phyloP scores from a whole-genome alignment of 352 stramenopile genomes.

The Pythium myriotylum region DNA sequence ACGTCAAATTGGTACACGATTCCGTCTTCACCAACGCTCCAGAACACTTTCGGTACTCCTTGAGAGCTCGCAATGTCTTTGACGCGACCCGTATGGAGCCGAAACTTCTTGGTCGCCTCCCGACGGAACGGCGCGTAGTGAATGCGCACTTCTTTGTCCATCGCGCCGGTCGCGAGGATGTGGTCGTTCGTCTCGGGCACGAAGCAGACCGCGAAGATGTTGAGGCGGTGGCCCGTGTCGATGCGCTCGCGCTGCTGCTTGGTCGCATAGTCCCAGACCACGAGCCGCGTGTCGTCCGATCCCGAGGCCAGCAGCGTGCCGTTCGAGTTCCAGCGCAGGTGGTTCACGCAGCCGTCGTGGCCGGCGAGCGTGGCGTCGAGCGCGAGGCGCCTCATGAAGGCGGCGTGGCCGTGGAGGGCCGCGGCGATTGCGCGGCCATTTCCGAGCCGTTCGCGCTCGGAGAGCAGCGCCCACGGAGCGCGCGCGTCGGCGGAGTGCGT shows the following conservation, averaged over 20 bases:
- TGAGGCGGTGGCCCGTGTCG: conserved; percentile 73
- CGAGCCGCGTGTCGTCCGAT: conserved; percentile 81
- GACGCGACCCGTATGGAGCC: conserved; percentile 71
- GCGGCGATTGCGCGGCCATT: conserved; percentile 48
- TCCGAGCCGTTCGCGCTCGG: conserved; percentile 55
- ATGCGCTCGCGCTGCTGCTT: conserved; percentile 58
- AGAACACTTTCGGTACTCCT: conserved; percentile 79
- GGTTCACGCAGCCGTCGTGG: conserved; percentile 85
- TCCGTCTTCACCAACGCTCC: conserved; percentile 85
- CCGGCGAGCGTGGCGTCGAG: conserved; percentile 57
- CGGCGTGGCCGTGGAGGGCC: conserved; percentile 56
- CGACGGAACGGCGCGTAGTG: conserved; percentile 83
- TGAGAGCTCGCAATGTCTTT: conserved; percentile 79
- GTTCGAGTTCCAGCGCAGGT: conserved; percentile 77
- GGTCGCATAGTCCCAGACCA: conserved; percentile 81
- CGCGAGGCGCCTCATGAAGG: conserved; percentile 58
- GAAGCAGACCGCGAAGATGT: conserved; percentile 90
- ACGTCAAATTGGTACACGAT: conserved; percentile 86
- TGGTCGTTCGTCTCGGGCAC: conserved; percentile 80
- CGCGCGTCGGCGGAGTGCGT: conserved; percentile 2
- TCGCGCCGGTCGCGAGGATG: conserved; percentile 73
- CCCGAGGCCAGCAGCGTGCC: conserved; percentile 73
- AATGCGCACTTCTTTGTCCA: conserved; percentile 86
- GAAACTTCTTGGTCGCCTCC: conserved; percentile 64
- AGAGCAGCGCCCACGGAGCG: conserved; percentile 33